Base-by-base conservation (phyloP, 164 flowering plant genomes). In the Berberis thunbergii region DNA sequence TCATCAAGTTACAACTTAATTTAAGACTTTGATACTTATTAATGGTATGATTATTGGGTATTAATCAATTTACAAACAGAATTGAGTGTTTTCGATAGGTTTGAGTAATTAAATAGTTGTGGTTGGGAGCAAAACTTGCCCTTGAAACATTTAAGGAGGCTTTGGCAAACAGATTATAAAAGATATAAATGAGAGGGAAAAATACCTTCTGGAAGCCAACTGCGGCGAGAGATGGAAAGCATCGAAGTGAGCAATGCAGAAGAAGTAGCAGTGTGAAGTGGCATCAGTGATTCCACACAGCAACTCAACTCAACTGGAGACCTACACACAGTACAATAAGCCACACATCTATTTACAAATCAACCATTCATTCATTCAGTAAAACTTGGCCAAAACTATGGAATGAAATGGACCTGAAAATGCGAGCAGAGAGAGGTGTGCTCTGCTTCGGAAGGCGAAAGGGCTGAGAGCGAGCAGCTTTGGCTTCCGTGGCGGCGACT, bases 221-320 rank as follows among this genome's bases (percentile, higher is more conserved):
- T 83, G 13, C 79, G 74, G 40, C 78, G 83, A 70, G 89, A 78
- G 50, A 74, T 86, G 3, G 97, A 83, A n/a, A 91, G 87, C 95
- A 83, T 85, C 6, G 97, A 91, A 69, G 74, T 86, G 49, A 91
- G 81, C 80, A 88, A 77, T 42, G 95, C 87, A 42, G 89, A 84
- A 63, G 97, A 92, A 12, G 95, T 88, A 26, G 93, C 93, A 8
- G 88, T 81, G 79, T 91, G 95, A 75, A 77, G 81, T 8, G 97
- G 97, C 67, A 91, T 73, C 86, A 88, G 68, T 4, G 95, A 73
- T 40, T 84, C 86, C 46, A 86, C 74, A 52, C 81, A 75, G 73
- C 78, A 69, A 75, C 92, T 86, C 92, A 85, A 49, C 75, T 82
- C 92, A 60, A 89, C 85, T 2, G 96, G 85, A n/a, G 83, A 78